Evolutionary conservation across 1,284 basidiomycete species (phyloP).

Genomic region (Porphyrellus sp.): DNA sequence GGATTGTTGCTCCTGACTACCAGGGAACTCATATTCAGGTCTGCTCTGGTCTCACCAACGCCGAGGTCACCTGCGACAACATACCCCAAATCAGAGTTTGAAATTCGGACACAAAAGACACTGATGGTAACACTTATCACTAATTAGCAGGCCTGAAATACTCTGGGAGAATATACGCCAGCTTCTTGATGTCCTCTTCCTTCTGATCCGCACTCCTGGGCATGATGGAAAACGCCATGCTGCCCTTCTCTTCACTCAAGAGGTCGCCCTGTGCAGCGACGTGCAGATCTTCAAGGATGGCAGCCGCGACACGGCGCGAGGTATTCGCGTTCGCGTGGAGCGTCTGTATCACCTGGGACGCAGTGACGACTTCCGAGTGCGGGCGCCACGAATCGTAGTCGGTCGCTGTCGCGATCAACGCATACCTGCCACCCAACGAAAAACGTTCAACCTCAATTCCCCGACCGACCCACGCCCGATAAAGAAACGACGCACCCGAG

Average conservation of each 20-base stretch:
- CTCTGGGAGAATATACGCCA: constrained; percentile 75
- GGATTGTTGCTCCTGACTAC: no score
- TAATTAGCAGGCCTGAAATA: constrained; percentile 47
- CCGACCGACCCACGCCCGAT: background rate
- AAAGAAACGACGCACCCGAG: constrained; percentile 54
- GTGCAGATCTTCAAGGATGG: constrained; percentile 78
- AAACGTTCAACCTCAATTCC: background rate
- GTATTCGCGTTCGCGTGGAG: constrained; percentile 83
- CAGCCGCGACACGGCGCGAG: constrained; percentile 71
- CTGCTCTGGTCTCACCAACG: no score
- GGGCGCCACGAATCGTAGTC: constrained; percentile 92
- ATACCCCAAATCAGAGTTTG: no score
- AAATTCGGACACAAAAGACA: no score
- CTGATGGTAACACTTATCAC: background rate
- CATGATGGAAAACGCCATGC: constrained; percentile 85
- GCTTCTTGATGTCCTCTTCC: constrained; percentile 66
- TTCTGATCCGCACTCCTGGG: constrained; percentile 63
- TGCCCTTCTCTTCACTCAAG: constrained; percentile 61
- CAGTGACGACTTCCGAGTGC: constrained; percentile 78
- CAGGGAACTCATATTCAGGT: no score
- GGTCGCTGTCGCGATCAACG: constrained; percentile 85
- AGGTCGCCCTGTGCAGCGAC: constrained; percentile 47
- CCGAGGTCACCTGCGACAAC: no score
- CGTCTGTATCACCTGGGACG: constrained; percentile 86
- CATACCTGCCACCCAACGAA: constrained; percentile 54